Conservation (phyloP, 1,139 yeast species). For the Diutina ranongensis region DNA sequence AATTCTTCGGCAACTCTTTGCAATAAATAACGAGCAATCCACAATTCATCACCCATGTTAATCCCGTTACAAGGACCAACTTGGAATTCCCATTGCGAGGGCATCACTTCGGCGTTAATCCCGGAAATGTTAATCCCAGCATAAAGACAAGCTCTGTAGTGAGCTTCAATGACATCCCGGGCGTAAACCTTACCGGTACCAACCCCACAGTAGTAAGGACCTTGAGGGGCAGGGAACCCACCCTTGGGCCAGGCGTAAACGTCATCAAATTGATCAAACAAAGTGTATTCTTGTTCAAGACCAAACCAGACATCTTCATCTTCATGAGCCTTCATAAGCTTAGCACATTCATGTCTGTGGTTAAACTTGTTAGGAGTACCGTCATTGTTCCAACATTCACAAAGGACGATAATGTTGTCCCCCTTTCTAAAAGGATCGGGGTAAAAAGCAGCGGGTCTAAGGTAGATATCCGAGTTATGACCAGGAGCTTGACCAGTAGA, state of each 20-base stretch:
- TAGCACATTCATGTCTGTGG: constrained; percentile 96
- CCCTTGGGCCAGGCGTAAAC: constrained; percentile 99
- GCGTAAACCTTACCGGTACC: constrained; percentile 98
- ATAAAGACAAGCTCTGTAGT: constrained; percentile 93
- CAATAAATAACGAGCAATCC: constrained; percentile 90
- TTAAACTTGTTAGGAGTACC: constrained; percentile 98
- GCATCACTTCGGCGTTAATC: constrained; percentile 99
- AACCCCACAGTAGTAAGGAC: constrained; percentile 99
- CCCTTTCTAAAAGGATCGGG: constrained; percentile 97
- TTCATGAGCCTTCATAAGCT: constrained; percentile 88
- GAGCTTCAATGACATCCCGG: constrained; percentile 97
- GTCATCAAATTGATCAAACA: constrained; percentile 81
- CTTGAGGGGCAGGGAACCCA: constrained; percentile 99
- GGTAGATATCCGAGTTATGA: constrained; percentile 86
- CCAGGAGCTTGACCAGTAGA: constrained; percentile 99
- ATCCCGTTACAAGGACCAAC: constrained; percentile 98
- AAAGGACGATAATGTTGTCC: constrained; percentile 86
- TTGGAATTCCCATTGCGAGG: constrained; percentile 99
- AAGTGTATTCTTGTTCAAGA: constrained; percentile 95
- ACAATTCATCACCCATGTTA: constrained; percentile 91
- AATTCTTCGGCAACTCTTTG: constrained; percentile 97
- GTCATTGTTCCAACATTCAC: constrained; percentile 97
- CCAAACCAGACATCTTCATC: constrained; percentile 92
- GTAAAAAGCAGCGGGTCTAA: constrained; percentile 89
- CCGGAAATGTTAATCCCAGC: constrained; percentile 88